Base-by-base conservation (phyloP, 1,139 yeast species). In the Nadsonia commutata region DNA sequence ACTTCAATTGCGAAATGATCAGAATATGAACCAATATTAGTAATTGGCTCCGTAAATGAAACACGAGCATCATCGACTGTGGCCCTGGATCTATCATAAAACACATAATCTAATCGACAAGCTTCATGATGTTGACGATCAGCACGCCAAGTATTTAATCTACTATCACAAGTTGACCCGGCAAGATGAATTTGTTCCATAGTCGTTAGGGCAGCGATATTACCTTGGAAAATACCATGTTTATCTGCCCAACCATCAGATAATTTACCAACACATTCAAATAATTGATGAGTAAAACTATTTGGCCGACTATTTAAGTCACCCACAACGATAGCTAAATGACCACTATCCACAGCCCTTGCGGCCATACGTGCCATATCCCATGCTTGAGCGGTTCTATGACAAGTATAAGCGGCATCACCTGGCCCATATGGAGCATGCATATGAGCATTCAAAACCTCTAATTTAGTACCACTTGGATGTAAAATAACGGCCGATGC, bases 361-460 rank as follows among this genome's bases (percentile, higher is more conserved):
- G 70, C 69, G 1, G 83, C 78, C 42, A 86, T 49, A 45, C 76
- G 73, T 20, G 90, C 71, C 57, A 93, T 75, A 58, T 88, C 96
- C 97, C 97, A 90, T 0, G 97, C 97, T 61, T 90, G 99, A 48
- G 94, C 76, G 0, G 95, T 80, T 44, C 98, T 67, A 58, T 90
- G 97, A 52, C 95, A 83, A 2, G 78, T 68, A 58, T 93, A 90
- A 4, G 93, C 81, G 4, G 94, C 93, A 61, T 85, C 95, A 1
- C 97, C 97, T 1, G 67, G 64, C 0, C 93, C 76, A 57, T 90
- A 90, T 0, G 99, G 98, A 1, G 99, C 98, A 63, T 90, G 99
- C 90, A 93, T 80, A 58, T 90, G 99, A 17, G 94, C 80, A 56
- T 88, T 88, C 55, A 90, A 66, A 7, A 93, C 62, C 13, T 94